Evolutionary conservation across 164 flowering plant species (phyloP).

Genomic region (Nymphaea thermarum): DNA sequence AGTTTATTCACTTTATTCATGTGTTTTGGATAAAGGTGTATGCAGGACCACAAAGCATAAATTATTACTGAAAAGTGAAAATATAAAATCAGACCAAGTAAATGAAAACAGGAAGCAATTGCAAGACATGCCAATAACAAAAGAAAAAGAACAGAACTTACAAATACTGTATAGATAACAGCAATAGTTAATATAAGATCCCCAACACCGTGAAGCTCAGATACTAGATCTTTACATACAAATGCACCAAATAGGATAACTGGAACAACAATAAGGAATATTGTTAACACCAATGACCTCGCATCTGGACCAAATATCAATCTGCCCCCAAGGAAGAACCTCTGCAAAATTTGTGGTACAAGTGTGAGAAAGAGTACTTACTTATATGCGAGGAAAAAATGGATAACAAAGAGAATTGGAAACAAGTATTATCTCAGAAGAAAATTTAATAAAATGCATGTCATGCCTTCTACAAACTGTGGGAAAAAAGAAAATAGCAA

Average conservation of each 20-base stretch:
- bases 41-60: no score
- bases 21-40: no score
- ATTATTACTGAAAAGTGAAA: no score
- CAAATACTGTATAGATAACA: conserved; percentile 31
- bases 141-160: conserved; percentile 21
- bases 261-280: conserved; percentile 41
- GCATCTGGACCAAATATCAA: conserved; percentile 72
- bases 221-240: conserved; percentile 30
- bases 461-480: no score
- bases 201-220: conserved; percentile 31
- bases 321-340: conserved; percentile 54
- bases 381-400: not conserved
- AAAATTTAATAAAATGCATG: no score
- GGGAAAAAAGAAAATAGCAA: no score
- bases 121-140: not conserved
- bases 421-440: not conserved
- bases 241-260: conserved; percentile 36
- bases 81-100: no score
- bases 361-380: not conserved
- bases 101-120: not conserved
- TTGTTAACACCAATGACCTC: conserved; percentile 41
- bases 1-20: no score
- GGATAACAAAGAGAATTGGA: not conserved
- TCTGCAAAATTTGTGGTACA: conserved; percentile 30
- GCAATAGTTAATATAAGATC: conserved; percentile 22